Conservation (phyloP, 73 alveolate genomes). For the Tetrahymena thermophila region DNA sequence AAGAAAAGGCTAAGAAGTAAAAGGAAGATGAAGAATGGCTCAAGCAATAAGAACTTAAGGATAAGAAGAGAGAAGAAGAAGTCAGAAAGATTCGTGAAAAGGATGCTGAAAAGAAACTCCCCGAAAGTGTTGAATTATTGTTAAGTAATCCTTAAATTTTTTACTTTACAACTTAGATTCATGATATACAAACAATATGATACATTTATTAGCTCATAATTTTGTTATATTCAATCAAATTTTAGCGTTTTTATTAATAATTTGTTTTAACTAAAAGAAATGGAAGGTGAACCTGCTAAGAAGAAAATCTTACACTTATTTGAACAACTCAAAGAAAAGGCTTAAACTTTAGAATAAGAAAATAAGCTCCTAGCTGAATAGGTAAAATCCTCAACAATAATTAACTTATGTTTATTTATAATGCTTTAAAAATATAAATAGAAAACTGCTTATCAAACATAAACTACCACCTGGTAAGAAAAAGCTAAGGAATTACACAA, state of each 20-base stretch:
- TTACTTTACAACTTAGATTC: too few species aligned
- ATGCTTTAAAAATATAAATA: not conserved
- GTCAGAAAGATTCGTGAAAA: not conserved
- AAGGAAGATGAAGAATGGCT: not conserved
- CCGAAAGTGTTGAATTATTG: not conserved
- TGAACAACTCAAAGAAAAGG: not conserved
- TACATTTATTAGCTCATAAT: not conserved
- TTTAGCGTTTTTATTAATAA: too few species aligned
- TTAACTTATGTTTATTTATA: too few species aligned
- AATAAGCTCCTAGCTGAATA: not conserved
- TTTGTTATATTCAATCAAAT: too few species aligned
- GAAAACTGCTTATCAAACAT: not conserved
- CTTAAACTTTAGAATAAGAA: not conserved
- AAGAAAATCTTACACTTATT: not conserved
- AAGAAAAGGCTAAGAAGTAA: not conserved
- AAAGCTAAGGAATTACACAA: not conserved
- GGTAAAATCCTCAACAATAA: not conserved
- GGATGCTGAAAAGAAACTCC: not conserved
- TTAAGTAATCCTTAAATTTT: not conserved
- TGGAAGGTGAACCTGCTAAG: not conserved
- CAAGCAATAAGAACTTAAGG: not conserved
- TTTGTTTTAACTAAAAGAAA: not conserved
- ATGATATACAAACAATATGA: not conserved
- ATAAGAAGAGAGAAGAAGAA: not conserved
- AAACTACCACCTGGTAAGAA: not conserved